Conservation (phyloP, 306 rosid genomes). For the Glycine latifolia region DNA sequence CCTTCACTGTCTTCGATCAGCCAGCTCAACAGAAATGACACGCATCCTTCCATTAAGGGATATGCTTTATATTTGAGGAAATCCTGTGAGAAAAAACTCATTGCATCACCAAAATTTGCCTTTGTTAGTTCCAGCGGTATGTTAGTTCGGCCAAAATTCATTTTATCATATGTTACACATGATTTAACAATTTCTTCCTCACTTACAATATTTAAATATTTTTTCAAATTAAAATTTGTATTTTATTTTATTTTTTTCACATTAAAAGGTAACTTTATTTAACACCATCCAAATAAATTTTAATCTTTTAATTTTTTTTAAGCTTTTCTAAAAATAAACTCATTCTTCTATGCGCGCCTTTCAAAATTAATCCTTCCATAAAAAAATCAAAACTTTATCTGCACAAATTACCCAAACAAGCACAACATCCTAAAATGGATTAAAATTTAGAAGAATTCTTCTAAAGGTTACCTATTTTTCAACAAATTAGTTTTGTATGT, state of each 20-base stretch:
- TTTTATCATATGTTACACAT: neutral
- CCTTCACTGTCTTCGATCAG: conserved; percentile 72
- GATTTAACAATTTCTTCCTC: neutral
- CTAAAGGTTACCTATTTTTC: neutral
- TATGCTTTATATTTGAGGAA: conserved; percentile 75
- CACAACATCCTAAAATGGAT: conserved; percentile 3
- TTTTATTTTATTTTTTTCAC: neutral
- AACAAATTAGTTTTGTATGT: neutral
- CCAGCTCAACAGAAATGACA: conserved; percentile 79
- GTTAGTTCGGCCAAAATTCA: neutral
- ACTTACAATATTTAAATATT: neutral
- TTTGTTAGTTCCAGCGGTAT: neutral
- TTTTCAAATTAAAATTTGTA: neutral
- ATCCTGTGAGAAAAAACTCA: conserved; percentile 49
- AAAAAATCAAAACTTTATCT: neutral
- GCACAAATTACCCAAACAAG: neutral
- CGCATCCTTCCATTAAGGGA: conserved; percentile 82
- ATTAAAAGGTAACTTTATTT: neutral
- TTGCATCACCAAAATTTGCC: conserved; percentile 30
- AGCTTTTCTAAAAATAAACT: neutral
- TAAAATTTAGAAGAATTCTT: neutral
- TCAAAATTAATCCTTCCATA: neutral
- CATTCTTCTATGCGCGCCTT: neutral
- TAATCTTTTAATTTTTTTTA: neutral
- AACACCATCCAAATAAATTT: neutral